Base-by-base conservation (phyloP, 2,329 filamentous ascomycete species). In the Fusarium torreyae region DNA sequence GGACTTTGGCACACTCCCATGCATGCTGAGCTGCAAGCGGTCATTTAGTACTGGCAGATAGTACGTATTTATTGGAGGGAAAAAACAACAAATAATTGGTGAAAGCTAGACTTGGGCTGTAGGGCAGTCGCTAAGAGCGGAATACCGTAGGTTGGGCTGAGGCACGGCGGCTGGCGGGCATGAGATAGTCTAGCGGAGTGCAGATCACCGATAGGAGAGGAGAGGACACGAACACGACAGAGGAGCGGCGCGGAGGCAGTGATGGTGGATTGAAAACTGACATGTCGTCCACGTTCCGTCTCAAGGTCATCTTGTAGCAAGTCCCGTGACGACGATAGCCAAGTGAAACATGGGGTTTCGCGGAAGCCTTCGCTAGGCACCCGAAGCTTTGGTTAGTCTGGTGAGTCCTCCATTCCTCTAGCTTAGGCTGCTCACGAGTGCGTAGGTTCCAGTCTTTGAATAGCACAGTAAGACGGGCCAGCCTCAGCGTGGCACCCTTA, bases 271-370 rank as follows among this genome's bases (percentile, higher is more conserved):
- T 49, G 31, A 50, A 63, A 52, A 42, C 51, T 66, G 48, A 69
- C 48, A 60, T 53, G 66, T 44, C 61, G 61, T 28, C 18, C 28
- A 63, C 26, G 48, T 22, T 40, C 18, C 6, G 4, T 40, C 34
- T 45, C 48, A 43, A 39, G 50, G 61, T 63, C 57, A 68, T 52
- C 38, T 40, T 24, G 26, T 66, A 36, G 26, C 36, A 45, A 38
- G 53, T 70, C 67, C 59, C 63, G 67, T 69, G 67, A 70, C 45
- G 39, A 38, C 46, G 46, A 53, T 38, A 48, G 36, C 22, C 34
- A 22, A 44, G 34, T 67, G 66, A 69, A 63, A 69, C 66, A 70
- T 58, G 44, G 31, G 66, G 44, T 45, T 61, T 67, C 46, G 52
- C 61, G 52, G 62, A 44, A 63, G 62, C 52, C 66, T 55, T 44